Evolutionary conservation across 176 grass and related monocot species (phyloP), one percentile per base, ranked within the genome.

Genomic region (Coix lacrymajobi): DNA sequence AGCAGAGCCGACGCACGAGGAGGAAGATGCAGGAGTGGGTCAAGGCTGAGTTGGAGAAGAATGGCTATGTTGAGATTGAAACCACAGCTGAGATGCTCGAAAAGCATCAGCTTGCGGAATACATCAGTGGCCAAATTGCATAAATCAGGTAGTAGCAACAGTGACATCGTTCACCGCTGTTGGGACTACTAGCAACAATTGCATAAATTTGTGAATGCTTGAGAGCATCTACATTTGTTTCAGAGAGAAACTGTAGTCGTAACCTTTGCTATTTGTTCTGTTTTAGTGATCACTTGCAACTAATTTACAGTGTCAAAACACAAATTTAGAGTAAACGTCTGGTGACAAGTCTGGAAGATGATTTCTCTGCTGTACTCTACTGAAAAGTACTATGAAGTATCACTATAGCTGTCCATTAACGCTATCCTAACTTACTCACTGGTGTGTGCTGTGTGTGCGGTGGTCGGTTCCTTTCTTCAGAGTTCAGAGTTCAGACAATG

Each of bases 11-110:
- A 7, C 11, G 40, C n/a, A 45, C 5, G 6, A 45, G 41, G n/a
- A 71, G 39, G 69, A 41, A 71, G 39, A 45, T 71, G 4, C 68
- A 71, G 39, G 68, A 71, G 68, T 71, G 68, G 39, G 68, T 71
- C 11, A 71, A 16, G 43, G 44, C 43, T 45, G 43, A 49, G 41
- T 1, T 48, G 6, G 69, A 72, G 25, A 72, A 48, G 41, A 14
- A 31, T 4, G 41, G 69, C 15, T 48, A 4, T 13, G 25, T 72
- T 1, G 41, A 72, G 25, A 10, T 48, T 1, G 25, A 72, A 20
- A 72, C 41, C 25, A 72, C 69, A 1, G 7, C 31, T 12, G 25
- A 31, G 69, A 44, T 72, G 41, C 15, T 31, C 16, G 41, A 8
- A 1, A 72, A 72, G 41, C 26, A 71, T 15, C 69, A 44, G 69